phyloP scores from a whole-genome alignment of 345 rosid species.

The Laguncularia racemosa region DNA sequence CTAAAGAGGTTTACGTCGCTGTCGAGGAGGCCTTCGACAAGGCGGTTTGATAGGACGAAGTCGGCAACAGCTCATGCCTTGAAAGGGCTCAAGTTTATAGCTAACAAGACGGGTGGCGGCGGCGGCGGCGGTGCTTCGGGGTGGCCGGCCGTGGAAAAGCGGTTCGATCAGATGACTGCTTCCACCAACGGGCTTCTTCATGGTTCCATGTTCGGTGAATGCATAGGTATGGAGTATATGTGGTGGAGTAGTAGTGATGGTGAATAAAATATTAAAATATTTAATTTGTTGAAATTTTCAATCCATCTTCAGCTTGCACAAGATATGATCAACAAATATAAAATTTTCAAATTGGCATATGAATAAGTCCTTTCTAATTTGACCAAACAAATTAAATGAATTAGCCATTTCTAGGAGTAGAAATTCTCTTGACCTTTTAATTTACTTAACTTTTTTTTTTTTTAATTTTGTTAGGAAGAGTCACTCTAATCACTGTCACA shows the following conservation, averaged over 20 bases:
- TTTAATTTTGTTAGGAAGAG: no score
- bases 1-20: slow-evolving; percentile 51
- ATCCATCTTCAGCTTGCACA: no score
- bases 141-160: slow-evolving; percentile 67
- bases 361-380: no score
- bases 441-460: no score
- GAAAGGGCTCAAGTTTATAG: slow-evolving; percentile 79
- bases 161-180: slow-evolving; percentile 48
- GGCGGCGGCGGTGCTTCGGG: slow-evolving; percentile 25
- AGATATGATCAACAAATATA: no score
- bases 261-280: background rate
- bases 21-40: slow-evolving; percentile 35
- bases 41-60: slow-evolving; percentile 52
- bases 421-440: no score
- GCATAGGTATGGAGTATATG: slow-evolving; percentile 43
- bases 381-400: no score
- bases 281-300: background rate
- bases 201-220: slow-evolving; percentile 62
- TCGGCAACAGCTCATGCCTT: slow-evolving; percentile 74
- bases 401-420: no score
- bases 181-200: slow-evolving; percentile 47
- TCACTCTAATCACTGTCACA: no score
- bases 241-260: no score
- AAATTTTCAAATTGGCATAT: no score
- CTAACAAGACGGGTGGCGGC: slow-evolving; percentile 42